phyloP scores from a whole-genome alignment of 1,139 yeast species.

The Candida albicans region DNA sequence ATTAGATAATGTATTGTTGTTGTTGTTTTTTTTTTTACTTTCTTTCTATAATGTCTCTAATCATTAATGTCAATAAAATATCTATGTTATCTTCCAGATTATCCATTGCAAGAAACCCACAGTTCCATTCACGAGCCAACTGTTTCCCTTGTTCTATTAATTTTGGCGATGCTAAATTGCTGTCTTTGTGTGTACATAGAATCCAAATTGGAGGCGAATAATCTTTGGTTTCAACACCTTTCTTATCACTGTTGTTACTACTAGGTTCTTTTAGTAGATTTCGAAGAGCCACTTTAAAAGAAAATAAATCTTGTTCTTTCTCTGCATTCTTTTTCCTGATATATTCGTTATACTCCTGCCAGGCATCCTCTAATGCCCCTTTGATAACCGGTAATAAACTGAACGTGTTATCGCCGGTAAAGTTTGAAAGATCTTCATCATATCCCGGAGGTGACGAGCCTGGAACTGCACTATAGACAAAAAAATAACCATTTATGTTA shows the following conservation, averaged over 20 bases:
- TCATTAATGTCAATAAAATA: conserved; percentile 52
- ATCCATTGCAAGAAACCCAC: conserved; percentile 64
- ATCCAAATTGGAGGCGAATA: conserved; percentile 71
- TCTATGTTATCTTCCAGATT: conserved; percentile 51
- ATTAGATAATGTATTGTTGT: not conserved
- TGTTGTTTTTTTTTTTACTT: conserved; percentile 28
- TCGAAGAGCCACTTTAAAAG: conserved; percentile 56
- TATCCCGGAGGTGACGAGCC: conserved; percentile 54
- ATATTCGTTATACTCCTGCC: conserved; percentile 64
- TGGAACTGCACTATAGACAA: conserved; percentile 70
- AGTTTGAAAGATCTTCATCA: conserved; percentile 27
- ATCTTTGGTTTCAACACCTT: conserved; percentile 21
- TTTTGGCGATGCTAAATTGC: conserved; percentile 56
- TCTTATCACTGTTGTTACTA: not conserved
- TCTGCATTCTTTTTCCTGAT: conserved; percentile 58
- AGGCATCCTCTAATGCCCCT: conserved; percentile 64
- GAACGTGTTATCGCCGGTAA: conserved; percentile 33
- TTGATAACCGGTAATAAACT: conserved; percentile 48
- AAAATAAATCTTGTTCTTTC: conserved; percentile 64
- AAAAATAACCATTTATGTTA: conserved; percentile 67
- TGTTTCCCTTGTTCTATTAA: conserved; percentile 55
- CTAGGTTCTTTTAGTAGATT: conserved; percentile 50
- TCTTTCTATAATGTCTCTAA: conserved; percentile 58
- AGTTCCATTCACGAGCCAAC: conserved; percentile 59
- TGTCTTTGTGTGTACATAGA: conserved; percentile 60